Evolutionary conservation across 208 protist species (phyloP).

Genomic region (Phytomonas sp.): DNA sequence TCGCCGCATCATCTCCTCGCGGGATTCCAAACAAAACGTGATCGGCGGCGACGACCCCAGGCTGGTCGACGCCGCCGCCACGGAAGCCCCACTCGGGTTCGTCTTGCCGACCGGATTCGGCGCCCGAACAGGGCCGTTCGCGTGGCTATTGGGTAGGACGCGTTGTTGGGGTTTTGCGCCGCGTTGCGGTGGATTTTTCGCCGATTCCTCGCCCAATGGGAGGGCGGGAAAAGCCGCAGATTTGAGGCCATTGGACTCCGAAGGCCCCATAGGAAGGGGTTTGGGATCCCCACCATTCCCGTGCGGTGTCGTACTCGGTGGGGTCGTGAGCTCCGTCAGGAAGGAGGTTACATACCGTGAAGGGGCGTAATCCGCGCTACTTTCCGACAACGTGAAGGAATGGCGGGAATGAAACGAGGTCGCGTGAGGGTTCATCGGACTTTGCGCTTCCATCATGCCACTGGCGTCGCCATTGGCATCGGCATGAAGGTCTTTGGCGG

Average conservation of each 20-base stretch:
- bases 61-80: conserved; percentile 1
- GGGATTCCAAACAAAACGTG: conserved; percentile 62
- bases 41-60: conserved; percentile 15
- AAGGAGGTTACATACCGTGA: conserved; percentile 31
- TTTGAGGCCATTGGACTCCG: background rate
- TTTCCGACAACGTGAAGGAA: conserved; percentile 20
- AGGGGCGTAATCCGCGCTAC: conserved; percentile 26
- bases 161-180: background rate
- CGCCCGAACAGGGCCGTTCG: background rate
- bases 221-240: background rate
- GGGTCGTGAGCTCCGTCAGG: conserved; percentile 22
- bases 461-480: background rate
- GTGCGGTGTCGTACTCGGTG: background rate
- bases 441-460: conserved; percentile 6
- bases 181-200: background rate
- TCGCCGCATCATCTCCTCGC: conserved; percentile 80
- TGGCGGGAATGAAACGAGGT: conserved; percentile 21
- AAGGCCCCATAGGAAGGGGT: background rate
- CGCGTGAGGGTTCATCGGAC: conserved; percentile 22
- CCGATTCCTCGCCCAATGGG: background rate
- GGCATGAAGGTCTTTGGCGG: background rate
- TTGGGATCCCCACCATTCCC: background rate
- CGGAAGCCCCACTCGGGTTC: conserved; percentile 12
- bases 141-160: background rate
- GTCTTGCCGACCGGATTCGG: background rate